Evolutionary conservation across 1,284 basidiomycete genomes (phyloP), one percentile per base, ranked within the genome.

Genomic region (Cryptococcus jaspeensis): DNA sequence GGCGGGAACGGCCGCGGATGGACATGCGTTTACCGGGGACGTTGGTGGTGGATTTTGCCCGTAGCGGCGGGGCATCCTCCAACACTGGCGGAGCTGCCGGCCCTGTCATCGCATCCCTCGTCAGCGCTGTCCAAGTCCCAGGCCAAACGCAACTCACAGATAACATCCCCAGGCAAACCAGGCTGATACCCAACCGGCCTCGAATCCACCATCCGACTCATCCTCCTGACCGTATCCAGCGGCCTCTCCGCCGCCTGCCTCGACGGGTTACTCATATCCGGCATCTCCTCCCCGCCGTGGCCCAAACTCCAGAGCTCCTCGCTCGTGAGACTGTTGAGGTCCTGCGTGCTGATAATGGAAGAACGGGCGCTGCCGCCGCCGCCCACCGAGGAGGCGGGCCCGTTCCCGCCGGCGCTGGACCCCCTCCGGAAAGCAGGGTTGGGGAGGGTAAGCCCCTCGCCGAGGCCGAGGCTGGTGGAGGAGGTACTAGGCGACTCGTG

Each of bases 251-350:
- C 62, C 11, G 72, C 63, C 23, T 58, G 57, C 9, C 71, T 65
- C 42, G 57, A 60, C 0, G 76, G 76, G 60, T 78, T 78, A 59
- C 71, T 74, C 68, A 73, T 61, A 63, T 78, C 76, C 9, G 74
- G 71, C 1, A 63, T 56, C 25, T 65, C 62, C 49, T 64, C 62
- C 41, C 59, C 60, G 12, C 25, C 25, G 9, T 61, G 59, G 23
- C 67, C 72, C 42, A 76, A 51, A 2, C 54, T 42, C 74, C 74
- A 76, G 22, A 76, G 58, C 35, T 76, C 73, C 36, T 76, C 74
- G 49, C 69, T 69, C 36, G 63, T 74, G 62, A 72, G 50, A 18
- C 64, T 63, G 48, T 47, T 68, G 42, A 70, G 49, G 49, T 71
- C 71, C 23, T 64, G 62, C 28, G 52, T 55, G 37, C 62, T 66